These are phyloP conservation scores for Boletus tomentosulus DNA, from an alignment of 768 basidiomycete species.

Conservation along the genomic window DNA sequence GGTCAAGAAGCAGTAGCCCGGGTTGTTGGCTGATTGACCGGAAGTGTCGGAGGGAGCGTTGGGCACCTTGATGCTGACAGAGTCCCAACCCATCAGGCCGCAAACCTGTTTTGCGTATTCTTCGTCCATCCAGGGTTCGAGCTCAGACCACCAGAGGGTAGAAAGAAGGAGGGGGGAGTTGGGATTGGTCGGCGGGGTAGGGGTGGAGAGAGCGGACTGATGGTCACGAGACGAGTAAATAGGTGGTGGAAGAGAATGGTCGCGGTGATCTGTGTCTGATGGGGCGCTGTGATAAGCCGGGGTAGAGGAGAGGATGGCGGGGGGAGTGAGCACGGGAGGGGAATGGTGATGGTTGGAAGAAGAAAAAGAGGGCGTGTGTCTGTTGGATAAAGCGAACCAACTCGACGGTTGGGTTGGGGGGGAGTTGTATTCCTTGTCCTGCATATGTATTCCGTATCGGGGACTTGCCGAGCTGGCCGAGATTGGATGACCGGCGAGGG, in stretches of 20 bases:
- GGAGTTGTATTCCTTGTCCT: slow-evolving; percentile 35
- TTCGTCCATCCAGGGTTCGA: slow-evolving; percentile 98
- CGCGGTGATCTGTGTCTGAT: slow-evolving; percentile 22
- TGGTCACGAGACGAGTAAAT: slow-evolving; percentile 17
- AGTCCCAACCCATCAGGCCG: slow-evolving; percentile 82
- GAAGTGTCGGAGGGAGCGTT: slow-evolving; percentile 53
- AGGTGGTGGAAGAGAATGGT: slow-evolving; percentile 10
- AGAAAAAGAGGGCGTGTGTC: slow-evolving; percentile 30
- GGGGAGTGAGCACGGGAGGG: slow-evolving; percentile 28
- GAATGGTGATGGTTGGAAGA: slow-evolving; percentile 47
- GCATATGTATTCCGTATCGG: slow-evolving; percentile 34
- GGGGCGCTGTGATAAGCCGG: slow-evolving; percentile 15
- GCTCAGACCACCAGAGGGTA: slow-evolving; percentile 82
- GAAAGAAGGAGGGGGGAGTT: slow-evolving; percentile 40
- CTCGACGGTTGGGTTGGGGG: slow-evolving; percentile 22
- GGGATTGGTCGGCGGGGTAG: slow-evolving; percentile 25
- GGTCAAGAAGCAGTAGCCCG: slow-evolving; percentile 84
- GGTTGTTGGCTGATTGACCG: slow-evolving; percentile 73
- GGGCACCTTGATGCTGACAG: slow-evolving; percentile 69
- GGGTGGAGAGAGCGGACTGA: slow-evolving; percentile 12
- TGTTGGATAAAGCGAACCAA: slow-evolving; percentile 35
- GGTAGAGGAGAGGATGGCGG: slow-evolving; percentile 20
- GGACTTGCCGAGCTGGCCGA: slow-evolving; percentile 28
- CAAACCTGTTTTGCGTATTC: slow-evolving; percentile 90
- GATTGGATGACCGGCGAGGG: slow-evolving; percentile 11